Evolutionary conservation across 1,139 yeast species (phyloP).

Genomic region (Lodderomyces parapsilosis): DNA sequence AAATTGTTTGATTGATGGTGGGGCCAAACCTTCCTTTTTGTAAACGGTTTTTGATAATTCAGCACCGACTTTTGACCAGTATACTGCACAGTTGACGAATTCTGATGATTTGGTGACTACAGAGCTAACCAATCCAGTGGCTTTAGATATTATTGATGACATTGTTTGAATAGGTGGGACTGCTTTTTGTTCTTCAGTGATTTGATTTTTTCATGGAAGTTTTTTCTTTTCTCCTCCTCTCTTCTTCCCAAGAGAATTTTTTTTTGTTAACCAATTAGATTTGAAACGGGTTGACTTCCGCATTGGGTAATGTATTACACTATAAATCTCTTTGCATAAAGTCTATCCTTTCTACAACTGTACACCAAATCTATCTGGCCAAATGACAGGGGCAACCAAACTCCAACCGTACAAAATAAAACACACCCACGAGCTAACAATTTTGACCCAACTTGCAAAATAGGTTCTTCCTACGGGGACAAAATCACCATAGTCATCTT

Average conservation of each 20-base stretch:
- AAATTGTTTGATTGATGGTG: conserved; percentile 80
- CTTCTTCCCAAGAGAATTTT: conserved; percentile 3
- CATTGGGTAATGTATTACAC: conserved; percentile 15
- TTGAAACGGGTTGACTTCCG: conserved; percentile 20
- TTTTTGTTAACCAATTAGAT: conserved; percentile 18
- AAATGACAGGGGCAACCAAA: conserved; percentile 79
- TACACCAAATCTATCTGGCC: conserved; percentile 78
- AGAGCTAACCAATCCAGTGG: conserved; percentile 42
- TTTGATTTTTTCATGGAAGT: background rate
- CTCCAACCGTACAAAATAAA: conserved; percentile 88
- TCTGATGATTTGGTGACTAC: conserved; percentile 39
- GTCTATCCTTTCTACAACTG: conserved; percentile 3
- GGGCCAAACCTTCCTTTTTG: conserved; percentile 89
- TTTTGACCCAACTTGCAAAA: conserved; percentile 93
- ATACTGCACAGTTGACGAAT: conserved; percentile 53
- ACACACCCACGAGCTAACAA: conserved; percentile 90
- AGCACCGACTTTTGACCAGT: conserved; percentile 88
- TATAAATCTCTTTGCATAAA: background rate
- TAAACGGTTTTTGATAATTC: conserved; percentile 90
- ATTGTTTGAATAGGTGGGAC: conserved; percentile 25
- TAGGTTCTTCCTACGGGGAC: conserved; percentile 97
- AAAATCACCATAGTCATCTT: conserved; percentile 83
- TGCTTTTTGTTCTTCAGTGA: background rate
- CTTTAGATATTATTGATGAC: conserved; percentile 50
- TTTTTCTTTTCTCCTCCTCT: conserved; percentile 5